Evolutionary conservation across 2,329 filamentous ascomycete species (phyloP).

Genomic region (Sarocladium strictum): DNA sequence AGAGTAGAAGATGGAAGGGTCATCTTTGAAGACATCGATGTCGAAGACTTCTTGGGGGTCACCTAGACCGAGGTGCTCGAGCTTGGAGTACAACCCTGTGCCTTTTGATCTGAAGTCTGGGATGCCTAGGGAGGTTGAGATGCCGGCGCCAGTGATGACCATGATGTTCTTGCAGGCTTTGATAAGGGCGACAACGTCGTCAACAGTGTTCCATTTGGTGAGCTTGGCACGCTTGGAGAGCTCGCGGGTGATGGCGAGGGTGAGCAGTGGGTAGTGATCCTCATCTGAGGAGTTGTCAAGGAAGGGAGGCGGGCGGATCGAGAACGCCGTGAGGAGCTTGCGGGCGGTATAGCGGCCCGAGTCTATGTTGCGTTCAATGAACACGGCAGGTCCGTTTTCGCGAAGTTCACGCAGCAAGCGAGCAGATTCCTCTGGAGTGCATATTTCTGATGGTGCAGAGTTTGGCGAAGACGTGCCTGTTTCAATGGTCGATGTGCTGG

Average conservation of each 20-base stretch:
- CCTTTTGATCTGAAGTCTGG: constrained; percentile 95
- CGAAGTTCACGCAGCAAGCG: constrained; percentile 66
- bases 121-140: constrained; percentile 93
- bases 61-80: constrained; percentile 68
- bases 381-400: constrained; percentile 69
- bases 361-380: constrained; percentile 67
- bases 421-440: constrained; percentile 63
- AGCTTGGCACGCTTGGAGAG: constrained; percentile 78
- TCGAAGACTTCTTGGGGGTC: constrained; percentile 97
- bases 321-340: constrained; percentile 83
- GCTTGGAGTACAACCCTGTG: constrained; percentile 82
- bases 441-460: constrained; percentile 36
- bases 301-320: constrained; percentile 66
- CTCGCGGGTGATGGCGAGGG: constrained; percentile 72
- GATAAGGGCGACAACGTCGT: constrained; percentile 78
- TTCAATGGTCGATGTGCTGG: not conserved
- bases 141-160: constrained; percentile 90
- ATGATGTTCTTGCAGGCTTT: constrained; percentile 75
- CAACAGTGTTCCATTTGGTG: constrained; percentile 71
- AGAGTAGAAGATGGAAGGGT: constrained; percentile 86
- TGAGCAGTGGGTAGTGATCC: constrained; percentile 68
- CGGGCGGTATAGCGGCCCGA: constrained; percentile 66
- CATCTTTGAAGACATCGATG: constrained; percentile 76
- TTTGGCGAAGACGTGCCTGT: constrained; percentile 18
- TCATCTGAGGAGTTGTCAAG: constrained; percentile 64